phyloP scores from a whole-genome alignment of 1,284 basidiomycete species.

The Dichomitus squalens region DNA sequence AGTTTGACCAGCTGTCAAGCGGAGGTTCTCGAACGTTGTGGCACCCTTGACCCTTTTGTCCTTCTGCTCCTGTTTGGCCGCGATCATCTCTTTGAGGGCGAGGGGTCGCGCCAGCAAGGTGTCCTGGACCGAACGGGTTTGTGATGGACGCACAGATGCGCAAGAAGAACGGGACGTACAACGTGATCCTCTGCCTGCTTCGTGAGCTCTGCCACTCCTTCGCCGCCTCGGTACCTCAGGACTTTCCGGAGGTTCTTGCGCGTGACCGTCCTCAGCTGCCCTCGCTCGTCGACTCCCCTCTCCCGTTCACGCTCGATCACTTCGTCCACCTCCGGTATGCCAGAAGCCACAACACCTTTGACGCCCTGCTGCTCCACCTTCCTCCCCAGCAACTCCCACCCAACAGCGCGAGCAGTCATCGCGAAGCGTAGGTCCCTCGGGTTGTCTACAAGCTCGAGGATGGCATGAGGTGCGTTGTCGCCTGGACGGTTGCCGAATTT shows the following conservation, averaged over 20 bases:
- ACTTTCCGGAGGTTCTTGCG: conserved; percentile 74
- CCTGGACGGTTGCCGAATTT: conserved; percentile 87
- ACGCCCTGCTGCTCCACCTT: conserved; percentile 49
- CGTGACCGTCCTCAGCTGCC: conserved; percentile 58
- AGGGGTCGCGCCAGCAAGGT: conserved; percentile 38
- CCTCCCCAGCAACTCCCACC: conserved; percentile 72
- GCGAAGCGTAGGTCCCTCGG: conserved; percentile 88
- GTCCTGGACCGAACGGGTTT: conserved; percentile 28
- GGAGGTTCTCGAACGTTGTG: conserved; percentile 29
- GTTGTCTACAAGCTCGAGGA: conserved; percentile 94
- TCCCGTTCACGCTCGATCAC: conserved; percentile 51
- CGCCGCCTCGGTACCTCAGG: conserved; percentile 53
- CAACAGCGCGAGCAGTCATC: conserved; percentile 82
- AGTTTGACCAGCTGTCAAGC: conserved; percentile 37
- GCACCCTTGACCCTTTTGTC: conserved; percentile 10
- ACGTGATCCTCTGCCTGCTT: conserved; percentile 38
- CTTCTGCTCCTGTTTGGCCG: conserved; percentile 26
- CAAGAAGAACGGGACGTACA: conserved; percentile 27
- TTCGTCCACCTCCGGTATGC: conserved; percentile 47
- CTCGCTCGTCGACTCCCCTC: conserved; percentile 41
- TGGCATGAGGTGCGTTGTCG: conserved; percentile 92
- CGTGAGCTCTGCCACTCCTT: conserved; percentile 38
- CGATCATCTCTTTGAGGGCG: conserved; percentile 31
- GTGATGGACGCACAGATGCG: background rate
- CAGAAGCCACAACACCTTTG: conserved; percentile 49